Conservation (phyloP, 2,329 filamentous ascomycete genomes). For the Phialophora macrospora region DNA sequence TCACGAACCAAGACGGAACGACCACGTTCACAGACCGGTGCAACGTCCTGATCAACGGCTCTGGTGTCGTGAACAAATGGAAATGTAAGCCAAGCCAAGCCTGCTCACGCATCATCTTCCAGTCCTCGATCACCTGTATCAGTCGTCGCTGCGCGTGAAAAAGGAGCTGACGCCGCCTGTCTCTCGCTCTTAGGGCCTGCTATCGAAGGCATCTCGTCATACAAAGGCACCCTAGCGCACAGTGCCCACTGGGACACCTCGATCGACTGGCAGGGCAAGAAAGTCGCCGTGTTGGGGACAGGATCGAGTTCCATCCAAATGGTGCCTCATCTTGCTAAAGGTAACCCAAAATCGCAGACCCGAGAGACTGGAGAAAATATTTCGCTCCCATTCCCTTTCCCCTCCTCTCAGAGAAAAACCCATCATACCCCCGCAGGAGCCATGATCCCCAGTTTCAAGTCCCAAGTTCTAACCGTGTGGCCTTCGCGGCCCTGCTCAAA, state of each 20-base stretch:
- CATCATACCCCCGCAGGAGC: too few species aligned
- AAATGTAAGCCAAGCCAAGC: constrained; percentile 36
- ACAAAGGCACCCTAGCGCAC: constrained; percentile 44
- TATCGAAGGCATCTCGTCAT: constrained; percentile 44
- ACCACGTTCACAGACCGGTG: constrained; percentile 24
- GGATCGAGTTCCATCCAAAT: constrained; percentile 66
- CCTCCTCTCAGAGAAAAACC: too few species aligned
- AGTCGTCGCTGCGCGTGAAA: too few species aligned
- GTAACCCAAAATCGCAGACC: not conserved
- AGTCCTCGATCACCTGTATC: not conserved
- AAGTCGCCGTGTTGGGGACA: constrained; percentile 67
- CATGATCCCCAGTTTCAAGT: not conserved
- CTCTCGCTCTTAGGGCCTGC: constrained; percentile 45
- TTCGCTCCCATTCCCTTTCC: too few species aligned
- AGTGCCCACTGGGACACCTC: constrained; percentile 43
- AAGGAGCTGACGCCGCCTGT: not conserved
- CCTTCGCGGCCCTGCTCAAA: not conserved
- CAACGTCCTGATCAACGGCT: constrained; percentile 47
- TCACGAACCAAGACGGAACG: constrained; percentile 15
- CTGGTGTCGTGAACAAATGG: constrained; percentile 48
- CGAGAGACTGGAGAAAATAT: too few species aligned
- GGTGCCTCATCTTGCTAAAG: constrained; percentile 26
- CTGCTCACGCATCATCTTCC: not conserved
- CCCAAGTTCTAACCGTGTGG: not conserved
- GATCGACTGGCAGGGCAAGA: constrained; percentile 61